Base-by-base conservation (phyloP, 2,329 filamentous ascomycete species). In the Coleophoma cylindrospora region DNA sequence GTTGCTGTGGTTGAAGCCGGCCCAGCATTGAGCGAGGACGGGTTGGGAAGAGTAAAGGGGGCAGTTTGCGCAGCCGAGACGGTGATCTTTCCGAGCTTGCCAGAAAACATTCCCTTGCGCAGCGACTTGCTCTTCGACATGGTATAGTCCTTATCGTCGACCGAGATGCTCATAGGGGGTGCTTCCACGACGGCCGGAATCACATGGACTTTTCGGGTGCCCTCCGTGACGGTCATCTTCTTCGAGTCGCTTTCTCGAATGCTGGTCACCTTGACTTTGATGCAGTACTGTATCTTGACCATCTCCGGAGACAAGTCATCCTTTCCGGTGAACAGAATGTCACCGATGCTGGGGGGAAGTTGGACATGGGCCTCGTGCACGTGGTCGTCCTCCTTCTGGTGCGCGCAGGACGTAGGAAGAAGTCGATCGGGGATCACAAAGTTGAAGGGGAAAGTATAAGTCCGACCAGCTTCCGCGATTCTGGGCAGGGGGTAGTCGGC, bases 381-480 rank as follows among this genome's bases (percentile, higher is more conserved):
- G 47, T 64, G 60, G 2, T 60, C 58, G 1, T 52, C 21, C n/a
- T 43, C 43, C 19, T 49, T 46, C 1, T 45, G 43, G 44, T 66
- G 64, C 3, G 50, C 45, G 47, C 64, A 66, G 13, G 59, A 56
- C 40, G 53, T 52, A 2, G 62, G 64, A 27, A 66, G 59, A 9
- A 66, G 56, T 17, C 57, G 62, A 13, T 61, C 54, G 1, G 64
- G 64, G 40, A 66, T 54, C 11, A 62, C 64, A 49, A 66, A 66
- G 51, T 65, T 61, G 55, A 62, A 65, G 2, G 61, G 56, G 21
- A 65, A 64, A 6, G 45, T 58, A 40, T 64, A 62, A 11, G 58
- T 65, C 17, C 53, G 53, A 6, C 63, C 63, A 17, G 61, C 59
- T 47, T 63, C 61, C 15, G 58, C 59, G 34, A 65, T 52, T 48